Conservation (phyloP, 108 stramenopile genomes). For the Poteriospumella lacustris region DNA sequence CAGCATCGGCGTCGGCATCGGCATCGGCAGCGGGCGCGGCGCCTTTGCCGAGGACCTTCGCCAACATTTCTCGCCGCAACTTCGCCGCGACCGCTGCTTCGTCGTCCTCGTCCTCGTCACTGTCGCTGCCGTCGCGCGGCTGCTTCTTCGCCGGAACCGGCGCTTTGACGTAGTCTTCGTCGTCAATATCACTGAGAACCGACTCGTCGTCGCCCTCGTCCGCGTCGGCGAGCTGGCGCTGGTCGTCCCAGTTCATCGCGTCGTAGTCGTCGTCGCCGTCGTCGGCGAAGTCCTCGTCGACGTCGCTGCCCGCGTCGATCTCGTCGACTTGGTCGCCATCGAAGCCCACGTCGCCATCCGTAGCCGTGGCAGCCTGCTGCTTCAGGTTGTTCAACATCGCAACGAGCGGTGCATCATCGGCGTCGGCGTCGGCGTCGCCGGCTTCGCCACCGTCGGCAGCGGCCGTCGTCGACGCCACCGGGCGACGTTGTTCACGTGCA, state of each 20-base stretch:
- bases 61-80: too few relatives aligned
- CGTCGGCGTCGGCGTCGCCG: constrained; percentile 27
- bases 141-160: background rate
- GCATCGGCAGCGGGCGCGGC: too few relatives aligned
- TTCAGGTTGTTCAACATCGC: too few relatives aligned
- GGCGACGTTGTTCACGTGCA: constrained; percentile 25
- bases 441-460: constrained; percentile 40
- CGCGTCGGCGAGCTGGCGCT: constrained; percentile 32
- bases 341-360: constrained; percentile 41
- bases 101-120: constrained; percentile 47
- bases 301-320: constrained; percentile 38
- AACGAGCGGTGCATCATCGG: too few relatives aligned
- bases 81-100: constrained; percentile 26
- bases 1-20: too few relatives aligned
- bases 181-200: constrained; percentile 22
- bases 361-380: too few relatives aligned
- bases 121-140: background rate
- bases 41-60: too few relatives aligned
- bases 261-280: constrained; percentile 72
- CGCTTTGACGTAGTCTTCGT: constrained; percentile 38
- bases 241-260: constrained; percentile 25
- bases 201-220: constrained; percentile 16
- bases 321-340: constrained; percentile 43
- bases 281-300: constrained; percentile 59
- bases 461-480: constrained; percentile 24